Conservation (phyloP, 2,329 filamentous ascomycete genomes). For the Diaporthe eres region DNA sequence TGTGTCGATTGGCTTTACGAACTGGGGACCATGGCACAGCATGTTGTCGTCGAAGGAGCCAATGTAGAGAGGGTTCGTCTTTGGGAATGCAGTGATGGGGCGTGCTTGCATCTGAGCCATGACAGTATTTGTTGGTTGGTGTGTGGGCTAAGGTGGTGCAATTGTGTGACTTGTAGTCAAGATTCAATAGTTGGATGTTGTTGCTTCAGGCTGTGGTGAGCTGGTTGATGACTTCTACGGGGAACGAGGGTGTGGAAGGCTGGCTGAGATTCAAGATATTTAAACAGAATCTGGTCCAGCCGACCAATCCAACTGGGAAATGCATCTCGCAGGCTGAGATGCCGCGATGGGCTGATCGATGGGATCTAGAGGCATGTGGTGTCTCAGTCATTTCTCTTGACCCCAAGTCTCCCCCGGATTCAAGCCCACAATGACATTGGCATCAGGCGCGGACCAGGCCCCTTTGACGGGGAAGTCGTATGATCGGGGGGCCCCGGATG, state of each 20-base stretch:
- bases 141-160: slow-evolving; percentile 5
- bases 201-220: slow-evolving; percentile 13
- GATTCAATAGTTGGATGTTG: not conserved
- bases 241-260: not conserved
- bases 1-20: slow-evolving; percentile 40
- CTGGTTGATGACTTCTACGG: slow-evolving; percentile 2
- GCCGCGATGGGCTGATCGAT: slow-evolving; percentile 40
- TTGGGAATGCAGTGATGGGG: slow-evolving; percentile 23
- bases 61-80: slow-evolving; percentile 38
- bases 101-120: slow-evolving; percentile 28
- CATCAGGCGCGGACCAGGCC: slow-evolving; percentile 38
- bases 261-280: slow-evolving; percentile 23
- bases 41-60: slow-evolving; percentile 41
- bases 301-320: slow-evolving; percentile 9
- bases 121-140: not conserved
- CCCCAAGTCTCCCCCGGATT: slow-evolving; percentile 37
- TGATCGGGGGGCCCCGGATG: slow-evolving; percentile 42
- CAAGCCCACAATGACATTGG: slow-evolving; percentile 38
- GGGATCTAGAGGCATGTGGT: slow-evolving; percentile 30
- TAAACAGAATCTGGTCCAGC: slow-evolving; percentile 19
- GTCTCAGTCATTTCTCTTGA: slow-evolving; percentile 35
- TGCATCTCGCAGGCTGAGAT: slow-evolving; percentile 30
- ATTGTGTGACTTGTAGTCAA: not conserved
- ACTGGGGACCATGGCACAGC: slow-evolving; percentile 37
- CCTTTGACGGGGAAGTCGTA: slow-evolving; percentile 40